Conservation (phyloP, 345 rosid genomes). For the Trapa incisa region DNA sequence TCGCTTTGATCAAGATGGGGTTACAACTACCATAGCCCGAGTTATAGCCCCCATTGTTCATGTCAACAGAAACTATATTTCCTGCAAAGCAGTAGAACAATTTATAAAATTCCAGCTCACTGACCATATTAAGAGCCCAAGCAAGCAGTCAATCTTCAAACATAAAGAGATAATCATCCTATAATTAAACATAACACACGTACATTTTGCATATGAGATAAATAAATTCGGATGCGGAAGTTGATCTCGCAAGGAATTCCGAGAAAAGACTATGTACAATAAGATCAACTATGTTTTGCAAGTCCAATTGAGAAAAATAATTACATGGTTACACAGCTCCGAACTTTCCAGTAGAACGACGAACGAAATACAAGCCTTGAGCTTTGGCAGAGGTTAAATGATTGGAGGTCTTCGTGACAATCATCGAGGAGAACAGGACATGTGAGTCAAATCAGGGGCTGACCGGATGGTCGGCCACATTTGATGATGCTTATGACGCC, state of each 20-base stretch:
- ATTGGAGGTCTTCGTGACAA: background rate
- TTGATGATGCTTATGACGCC: background rate
- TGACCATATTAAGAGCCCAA: background rate
- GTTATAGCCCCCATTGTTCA: slow-evolving; percentile 15
- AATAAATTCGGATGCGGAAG: background rate
- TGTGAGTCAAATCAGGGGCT: slow-evolving; percentile 6
- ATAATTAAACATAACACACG: background rate
- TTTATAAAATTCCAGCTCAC: background rate
- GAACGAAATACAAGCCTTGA: background rate
- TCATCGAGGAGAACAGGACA: background rate
- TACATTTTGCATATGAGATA: background rate
- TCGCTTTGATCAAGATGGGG: slow-evolving; percentile 13
- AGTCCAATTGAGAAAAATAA: background rate
- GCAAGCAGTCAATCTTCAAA: background rate
- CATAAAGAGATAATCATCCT: background rate
- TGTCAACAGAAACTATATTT: slow-evolving; percentile 20
- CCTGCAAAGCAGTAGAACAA: slow-evolving; percentile 13
- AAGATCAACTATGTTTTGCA: background rate
- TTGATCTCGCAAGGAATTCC: background rate
- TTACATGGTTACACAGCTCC: background rate
- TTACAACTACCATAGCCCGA: slow-evolving; percentile 14
- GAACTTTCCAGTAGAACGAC: background rate
- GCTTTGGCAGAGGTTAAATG: background rate
- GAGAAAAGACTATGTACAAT: background rate
- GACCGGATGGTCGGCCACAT: slow-evolving; percentile 7